Percentiles rank a stretch among this genome's conserved stretches.
phyloP scores from a whole-genome alignment of 2,329 filamentous ascomycete species.

The Chaetomium sp. region DNA sequence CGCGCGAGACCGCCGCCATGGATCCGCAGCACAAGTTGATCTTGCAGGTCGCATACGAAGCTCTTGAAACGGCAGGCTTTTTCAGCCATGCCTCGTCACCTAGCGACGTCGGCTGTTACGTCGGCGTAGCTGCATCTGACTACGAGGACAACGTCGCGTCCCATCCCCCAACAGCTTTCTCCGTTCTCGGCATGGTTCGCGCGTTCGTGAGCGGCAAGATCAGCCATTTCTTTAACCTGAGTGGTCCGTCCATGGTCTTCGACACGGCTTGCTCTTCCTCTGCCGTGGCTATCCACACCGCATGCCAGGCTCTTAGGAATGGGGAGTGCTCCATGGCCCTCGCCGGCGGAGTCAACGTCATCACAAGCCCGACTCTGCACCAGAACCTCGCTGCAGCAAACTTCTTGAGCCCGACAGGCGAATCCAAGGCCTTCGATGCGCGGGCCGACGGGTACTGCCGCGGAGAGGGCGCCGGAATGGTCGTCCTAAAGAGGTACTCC shows the following conservation, averaged over 20 bases:
- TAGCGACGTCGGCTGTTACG: not conserved
- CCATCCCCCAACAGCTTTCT: not conserved
- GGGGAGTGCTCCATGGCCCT: not conserved
- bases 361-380: not conserved
- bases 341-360: not conserved
- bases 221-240: not conserved
- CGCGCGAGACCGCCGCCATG: not conserved
- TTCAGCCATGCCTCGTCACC: not conserved
- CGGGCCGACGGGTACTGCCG: not conserved
- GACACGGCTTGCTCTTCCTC: not conserved
- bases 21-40: not conserved
- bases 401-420: not conserved
- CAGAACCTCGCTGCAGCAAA: not conserved
- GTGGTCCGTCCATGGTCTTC: not conserved
- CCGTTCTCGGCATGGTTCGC: not conserved
- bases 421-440: not conserved
- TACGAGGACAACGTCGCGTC: not conserved
- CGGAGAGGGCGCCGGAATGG: not conserved
- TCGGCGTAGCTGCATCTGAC: not conserved
- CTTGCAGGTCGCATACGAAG: not conserved
- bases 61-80: conserved; percentile 22
- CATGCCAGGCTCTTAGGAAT: not conserved
- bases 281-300: not conserved
- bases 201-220: not conserved
- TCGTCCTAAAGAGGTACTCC: not conserved